phyloP scores from a whole-genome alignment of 2,329 filamentous ascomycete genomes.

The Ophiostoma novo-ulmi region DNA sequence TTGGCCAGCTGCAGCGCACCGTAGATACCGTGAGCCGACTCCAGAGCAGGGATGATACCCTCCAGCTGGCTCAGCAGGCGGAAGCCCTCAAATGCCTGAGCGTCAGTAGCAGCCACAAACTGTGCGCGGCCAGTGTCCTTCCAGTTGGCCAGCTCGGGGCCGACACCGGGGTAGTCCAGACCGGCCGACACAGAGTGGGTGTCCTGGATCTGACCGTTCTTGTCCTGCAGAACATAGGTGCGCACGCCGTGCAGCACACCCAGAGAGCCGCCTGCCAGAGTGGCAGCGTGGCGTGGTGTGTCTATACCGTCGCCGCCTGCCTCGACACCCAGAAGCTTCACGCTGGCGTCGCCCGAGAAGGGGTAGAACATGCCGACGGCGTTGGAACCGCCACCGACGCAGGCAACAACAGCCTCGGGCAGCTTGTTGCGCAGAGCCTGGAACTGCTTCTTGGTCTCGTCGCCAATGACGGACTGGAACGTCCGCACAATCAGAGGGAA shows the following conservation, averaged over 20 bases:
- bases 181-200: constrained; percentile 96
- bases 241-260: constrained; percentile 93
- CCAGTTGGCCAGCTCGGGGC: constrained; percentile 86
- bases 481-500: constrained; percentile 97
- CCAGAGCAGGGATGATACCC: constrained; percentile 93
- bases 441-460: constrained; percentile 93
- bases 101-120: constrained; percentile 87
- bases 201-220: constrained; percentile 86
- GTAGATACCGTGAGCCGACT: constrained; percentile 87
- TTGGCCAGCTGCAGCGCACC: constrained; percentile 87
- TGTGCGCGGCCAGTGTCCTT: constrained; percentile 83
- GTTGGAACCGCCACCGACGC: constrained; percentile 92
- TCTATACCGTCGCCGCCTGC: constrained; percentile 90
- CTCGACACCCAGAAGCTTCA: constrained; percentile 89
- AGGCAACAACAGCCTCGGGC: constrained; percentile 92
- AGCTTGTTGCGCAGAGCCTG: constrained; percentile 76
- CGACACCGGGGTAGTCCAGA: constrained; percentile 94
- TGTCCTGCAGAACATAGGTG: constrained; percentile 90
- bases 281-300: constrained; percentile 79
- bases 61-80: constrained; percentile 78
- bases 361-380: constrained; percentile 98
- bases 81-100: constrained; percentile 85
- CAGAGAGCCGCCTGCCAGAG: constrained; percentile 77
- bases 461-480: constrained; percentile 94
- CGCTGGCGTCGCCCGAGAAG: constrained; percentile 76